Evolutionary conservation across 345 rosid genomes (phyloP), one percentile per base, ranked within the genome.

Genomic region (Eucalyptus sp.): DNA sequence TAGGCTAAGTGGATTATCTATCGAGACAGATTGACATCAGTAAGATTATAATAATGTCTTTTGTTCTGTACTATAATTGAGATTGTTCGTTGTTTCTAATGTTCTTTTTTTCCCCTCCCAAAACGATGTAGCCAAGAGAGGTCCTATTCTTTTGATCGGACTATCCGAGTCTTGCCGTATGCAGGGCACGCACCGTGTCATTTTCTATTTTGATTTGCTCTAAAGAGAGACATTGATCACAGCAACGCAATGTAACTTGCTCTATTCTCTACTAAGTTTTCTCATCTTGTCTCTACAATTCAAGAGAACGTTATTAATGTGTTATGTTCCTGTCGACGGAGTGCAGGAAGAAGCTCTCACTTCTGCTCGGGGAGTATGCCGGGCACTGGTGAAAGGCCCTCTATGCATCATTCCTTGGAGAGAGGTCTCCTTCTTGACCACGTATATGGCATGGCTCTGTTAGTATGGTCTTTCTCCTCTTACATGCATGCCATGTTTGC

Each of bases 371-470:
- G 91, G 95, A 91, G 71, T 81, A 86, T 81, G 64, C 95, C 93
- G 12, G 4, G 90, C 71, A 81, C 86, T 93, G 10, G 90, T 92
- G 56, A 94, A 89, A 89, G 94, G 94, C 6, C 91, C 93, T 37
- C 88, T 92, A 6, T 93, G 94, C 58, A 71, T 92, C 41, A 91
- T 94, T 87, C 89, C 94, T 2, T 88, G 91, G 56, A 90, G 33
- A 50, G 95, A 93, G 87, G 13, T 94, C 11, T 86, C 89, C 13
- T 91, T 94, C 89, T n/a, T 90, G 50, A 49, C 56, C 31, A 93
- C 91, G 94, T 92, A 90, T 87, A 4, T 88, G 49, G 90, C 90
- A 4, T 88, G 44, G 89, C 90, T 13, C 88, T 91, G 1, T 22
- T 91, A 33, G 88, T 88, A 60, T 91, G 93, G 94, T 92, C 93